Base-by-base conservation (phyloP, 2,329 filamentous ascomycete species). In the Talaromyces islandicus region DNA sequence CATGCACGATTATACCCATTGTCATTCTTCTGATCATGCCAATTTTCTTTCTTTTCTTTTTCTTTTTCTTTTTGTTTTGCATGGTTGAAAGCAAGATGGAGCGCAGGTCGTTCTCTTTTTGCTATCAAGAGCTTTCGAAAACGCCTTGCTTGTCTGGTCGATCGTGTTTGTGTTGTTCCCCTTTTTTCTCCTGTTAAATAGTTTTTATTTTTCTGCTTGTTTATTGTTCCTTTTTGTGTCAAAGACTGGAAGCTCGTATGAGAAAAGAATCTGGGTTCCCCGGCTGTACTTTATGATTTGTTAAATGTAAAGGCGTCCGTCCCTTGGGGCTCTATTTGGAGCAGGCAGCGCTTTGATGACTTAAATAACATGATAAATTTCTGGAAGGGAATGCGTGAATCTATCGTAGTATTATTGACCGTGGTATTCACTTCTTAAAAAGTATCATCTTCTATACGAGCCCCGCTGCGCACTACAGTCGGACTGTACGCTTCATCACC, bases 391-490 rank as follows among this genome's bases (percentile, higher is more conserved):
- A 35, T 32, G n/a, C n/a, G n/a, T n/a, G n/a, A 32, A 14, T 14
- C 12, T 32, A 43, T 19, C 6, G 38, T 19, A 43, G 38, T 19
- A 43, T 19, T 19, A 21, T 21, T n/a, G n/a, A n/a, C n/a, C n/a
- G n/a, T n/a, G n/a, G n/a, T n/a, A n/a, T n/a, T n/a, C n/a, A n/a
- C n/a, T n/a, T n/a, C 43, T 67, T 67, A 81, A 60, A 81, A 80
- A 0, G 75, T 80, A 60, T 80, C 78, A 63, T 81, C 78, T 55
- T 80, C 78, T 32, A 78, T 62, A 29, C 69, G 66, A 57, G 71
- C 70, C 17, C 71, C 69, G 25, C 75, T 72, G 52, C 75, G 71
- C n/a, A 80, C 73, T 10, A 81, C 67, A 63, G 75, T 80, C 6
- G 77, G 77, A 61, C 77, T 79, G 41, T 76, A 73, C 29, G 73